Conservation (phyloP, 2,329 filamentous ascomycete genomes). For the Cryphonectria japonica region DNA sequence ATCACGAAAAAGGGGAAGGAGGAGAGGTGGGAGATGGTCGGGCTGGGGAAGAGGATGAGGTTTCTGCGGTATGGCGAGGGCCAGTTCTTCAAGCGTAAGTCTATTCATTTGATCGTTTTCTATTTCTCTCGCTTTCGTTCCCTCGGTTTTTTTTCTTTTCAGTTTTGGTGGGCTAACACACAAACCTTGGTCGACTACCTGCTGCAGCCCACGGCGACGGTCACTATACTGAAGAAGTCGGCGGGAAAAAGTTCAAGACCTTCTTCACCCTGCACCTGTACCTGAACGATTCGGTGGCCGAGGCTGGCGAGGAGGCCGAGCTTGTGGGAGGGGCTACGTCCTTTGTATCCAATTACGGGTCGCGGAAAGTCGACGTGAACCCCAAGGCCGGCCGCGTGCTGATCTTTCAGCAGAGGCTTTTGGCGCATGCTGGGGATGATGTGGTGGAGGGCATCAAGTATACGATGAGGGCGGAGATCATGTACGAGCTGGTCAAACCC, state of each 20-base stretch:
- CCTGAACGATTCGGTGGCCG: conserved; percentile 53
- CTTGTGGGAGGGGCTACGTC: conserved; percentile 59
- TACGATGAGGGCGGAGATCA: conserved; percentile 36
- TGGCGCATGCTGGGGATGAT: conserved; percentile 58
- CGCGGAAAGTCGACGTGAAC: conserved; percentile 54
- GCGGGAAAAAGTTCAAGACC: conserved; percentile 49
- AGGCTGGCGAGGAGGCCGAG: conserved; percentile 39
- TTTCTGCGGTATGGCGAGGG: conserved; percentile 74
- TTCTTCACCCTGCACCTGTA: conserved; percentile 62
- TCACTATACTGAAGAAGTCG: conserved; percentile 58
- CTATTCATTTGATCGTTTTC: too few relatives aligned
- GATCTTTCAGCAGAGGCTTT: conserved; percentile 59
- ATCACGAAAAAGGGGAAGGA: conserved; percentile 24
- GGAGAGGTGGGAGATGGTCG: conserved; percentile 46
- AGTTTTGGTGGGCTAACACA: too few relatives aligned
- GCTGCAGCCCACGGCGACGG: conserved; percentile 68
- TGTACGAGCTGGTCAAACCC: conserved; percentile 20
- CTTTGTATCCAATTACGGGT: conserved; percentile 51
- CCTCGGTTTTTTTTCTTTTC: background rate
- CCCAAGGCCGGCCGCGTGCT: conserved; percentile 61
- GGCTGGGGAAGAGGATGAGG: conserved; percentile 74
- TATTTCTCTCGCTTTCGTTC: conserved; percentile 28
- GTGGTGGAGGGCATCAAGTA: conserved; percentile 59
- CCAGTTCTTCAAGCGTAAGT: conserved; percentile 68
- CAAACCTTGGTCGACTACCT: too few relatives aligned